Percentiles rank a stretch among this genome's conserved stretches.
phyloP scores from a whole-genome alignment of 2,329 filamentous ascomycete species.

The Magnaporthiopsis poae region DNA sequence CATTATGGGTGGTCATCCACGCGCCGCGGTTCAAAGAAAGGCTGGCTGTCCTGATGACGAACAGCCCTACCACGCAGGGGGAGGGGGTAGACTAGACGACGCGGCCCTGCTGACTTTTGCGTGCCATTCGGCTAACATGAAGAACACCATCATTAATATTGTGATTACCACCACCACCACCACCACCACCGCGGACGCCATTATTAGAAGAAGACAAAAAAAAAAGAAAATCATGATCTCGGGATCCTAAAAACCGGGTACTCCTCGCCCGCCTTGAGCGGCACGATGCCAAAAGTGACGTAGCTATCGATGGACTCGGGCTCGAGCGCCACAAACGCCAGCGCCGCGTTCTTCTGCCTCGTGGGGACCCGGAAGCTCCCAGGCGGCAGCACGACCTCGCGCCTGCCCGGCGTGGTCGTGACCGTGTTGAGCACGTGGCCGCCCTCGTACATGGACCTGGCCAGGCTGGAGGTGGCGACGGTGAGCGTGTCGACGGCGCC shows the following conservation, averaged over 20 bases:
- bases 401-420: background rate
- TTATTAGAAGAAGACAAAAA: too few relatives aligned
- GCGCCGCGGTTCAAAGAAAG: too few relatives aligned
- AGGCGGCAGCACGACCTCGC: background rate
- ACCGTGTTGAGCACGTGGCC: slow-evolving; percentile 4
- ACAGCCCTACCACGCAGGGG: too few relatives aligned
- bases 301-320: slow-evolving; percentile 6
- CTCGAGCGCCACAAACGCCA: slow-evolving; percentile 7
- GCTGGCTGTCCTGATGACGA: too few relatives aligned
- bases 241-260: slow-evolving; percentile 6
- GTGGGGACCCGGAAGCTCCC: slow-evolving; percentile 6
- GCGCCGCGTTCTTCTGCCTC: slow-evolving; percentile 7
- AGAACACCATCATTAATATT: too few relatives aligned
- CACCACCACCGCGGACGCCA: too few relatives aligned
- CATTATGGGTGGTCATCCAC: too few relatives aligned
- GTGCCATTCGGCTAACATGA: too few relatives aligned
- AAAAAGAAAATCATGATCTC: background rate
- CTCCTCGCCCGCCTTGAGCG: slow-evolving; percentile 1
- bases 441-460: background rate
- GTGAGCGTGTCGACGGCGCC: slow-evolving; percentile 3
- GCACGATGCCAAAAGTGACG: slow-evolving; percentile 3
- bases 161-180: too few relatives aligned
- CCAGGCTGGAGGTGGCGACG: background rate
- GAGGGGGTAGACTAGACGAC: too few relatives aligned
- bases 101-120: too few relatives aligned